Conservation (phyloP, 2,329 filamentous ascomycete genomes). For the Madurella mycetomatis region DNA sequence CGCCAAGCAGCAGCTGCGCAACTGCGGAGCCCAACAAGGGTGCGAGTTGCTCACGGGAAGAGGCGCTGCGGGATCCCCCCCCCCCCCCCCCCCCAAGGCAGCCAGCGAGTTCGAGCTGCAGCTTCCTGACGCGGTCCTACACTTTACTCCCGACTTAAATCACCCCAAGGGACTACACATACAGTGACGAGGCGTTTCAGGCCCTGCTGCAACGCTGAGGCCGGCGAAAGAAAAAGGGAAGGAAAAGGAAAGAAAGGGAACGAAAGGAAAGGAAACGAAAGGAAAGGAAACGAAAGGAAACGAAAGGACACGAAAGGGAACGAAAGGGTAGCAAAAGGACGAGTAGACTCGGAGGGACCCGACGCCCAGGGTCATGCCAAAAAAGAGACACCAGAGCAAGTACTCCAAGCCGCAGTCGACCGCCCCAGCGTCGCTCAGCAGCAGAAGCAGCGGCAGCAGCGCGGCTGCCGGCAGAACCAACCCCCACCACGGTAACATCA, state of each 20-base stretch:
- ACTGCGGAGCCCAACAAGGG: neutral
- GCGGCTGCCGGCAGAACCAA: constrained; percentile 20
- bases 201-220: too few relatives aligned
- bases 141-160: too few relatives aligned
- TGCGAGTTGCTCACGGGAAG: too few relatives aligned
- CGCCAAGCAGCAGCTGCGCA: neutral
- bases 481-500: constrained; percentile 17
- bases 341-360: neutral
- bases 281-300: too few relatives aligned
- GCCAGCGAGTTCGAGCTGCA: too few relatives aligned
- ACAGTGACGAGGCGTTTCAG: too few relatives aligned
- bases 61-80: too few relatives aligned
- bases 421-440: constrained; percentile 45
- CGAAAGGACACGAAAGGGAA: neutral
- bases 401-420: constrained; percentile 57
- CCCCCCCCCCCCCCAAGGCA: too few relatives aligned
- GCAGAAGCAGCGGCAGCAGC: too few relatives aligned
- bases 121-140: too few relatives aligned
- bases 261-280: neutral
- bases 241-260: neutral
- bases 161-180: too few relatives aligned
- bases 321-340: too few relatives aligned
- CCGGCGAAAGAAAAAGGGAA: neutral
- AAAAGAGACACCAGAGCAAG: constrained; percentile 54
- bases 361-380: constrained; percentile 47